A percentile compares a stretch with the other conserved stretches of the same genome.
These are phyloP conservation scores for Podospora anserina DNA, from an alignment of 495 filamentous ascomycete species.

Conservation along the genomic window DNA sequence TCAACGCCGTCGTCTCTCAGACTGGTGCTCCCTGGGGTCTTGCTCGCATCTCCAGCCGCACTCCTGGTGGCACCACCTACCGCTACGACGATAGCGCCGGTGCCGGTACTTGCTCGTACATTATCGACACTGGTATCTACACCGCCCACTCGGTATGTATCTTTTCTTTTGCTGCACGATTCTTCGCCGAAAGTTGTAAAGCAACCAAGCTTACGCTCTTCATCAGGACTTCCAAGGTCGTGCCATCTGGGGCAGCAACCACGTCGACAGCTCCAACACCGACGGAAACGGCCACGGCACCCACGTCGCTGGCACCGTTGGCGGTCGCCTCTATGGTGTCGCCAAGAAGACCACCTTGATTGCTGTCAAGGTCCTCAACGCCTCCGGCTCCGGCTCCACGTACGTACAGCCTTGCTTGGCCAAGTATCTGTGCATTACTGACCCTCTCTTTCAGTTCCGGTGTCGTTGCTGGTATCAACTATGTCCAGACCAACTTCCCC, in stretches of 20 bases:
- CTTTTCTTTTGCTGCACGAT: background rate
- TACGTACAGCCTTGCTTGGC: background rate
- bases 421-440: background rate
- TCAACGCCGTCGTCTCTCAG: conserved; percentile 50
- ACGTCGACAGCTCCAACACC: conserved; percentile 40
- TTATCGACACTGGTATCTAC: conserved; percentile 61
- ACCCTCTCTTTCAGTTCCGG: conserved; percentile 24
- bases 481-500: conserved; percentile 36
- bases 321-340: conserved; percentile 47
- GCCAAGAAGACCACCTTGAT: conserved; percentile 48
- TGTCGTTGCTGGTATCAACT: conserved; percentile 51
- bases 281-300: conserved; percentile 54
- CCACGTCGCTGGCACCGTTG: conserved; percentile 51
- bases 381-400: conserved; percentile 45
- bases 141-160: conserved; percentile 38
- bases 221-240: conserved; percentile 39
- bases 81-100: conserved; percentile 59
- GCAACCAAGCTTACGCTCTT: background rate
- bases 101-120: conserved; percentile 55
- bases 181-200: background rate
- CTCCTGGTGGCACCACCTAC: conserved; percentile 51
- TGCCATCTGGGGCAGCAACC: conserved; percentile 44
- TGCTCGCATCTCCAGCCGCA: conserved; percentile 53
- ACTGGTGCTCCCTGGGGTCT: conserved; percentile 58
- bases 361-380: conserved; percentile 52